Percentiles rank a stretch among this genome's conserved stretches.
These are phyloP conservation scores for Exophiala mesophila DNA, from an alignment of 2,329 filamentous ascomycete genomes.

Conservation along the genomic window DNA sequence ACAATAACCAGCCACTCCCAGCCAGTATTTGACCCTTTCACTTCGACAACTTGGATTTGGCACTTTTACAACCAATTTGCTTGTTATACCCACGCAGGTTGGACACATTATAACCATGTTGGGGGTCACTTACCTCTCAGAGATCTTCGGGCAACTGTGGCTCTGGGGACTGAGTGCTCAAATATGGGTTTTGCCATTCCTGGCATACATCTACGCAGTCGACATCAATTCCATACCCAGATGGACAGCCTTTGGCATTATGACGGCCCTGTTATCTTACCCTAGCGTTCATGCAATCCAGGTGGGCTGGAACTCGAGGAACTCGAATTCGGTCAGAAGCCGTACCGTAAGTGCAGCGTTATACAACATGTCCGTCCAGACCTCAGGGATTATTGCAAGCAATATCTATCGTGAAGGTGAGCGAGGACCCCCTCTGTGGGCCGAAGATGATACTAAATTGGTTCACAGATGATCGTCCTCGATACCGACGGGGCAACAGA, in stretches of 20 bases:
- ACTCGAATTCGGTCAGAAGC: conserved; percentile 48
- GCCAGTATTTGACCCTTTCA: conserved; percentile 45
- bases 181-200: conserved; percentile 49
- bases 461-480: conserved; percentile 45
- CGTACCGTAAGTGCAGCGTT: conserved; percentile 45
- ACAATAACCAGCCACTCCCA: conserved; percentile 39
- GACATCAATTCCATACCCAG: conserved; percentile 34
- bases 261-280: conserved; percentile 43
- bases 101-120: conserved; percentile 56
- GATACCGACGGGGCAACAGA: conserved; percentile 51
- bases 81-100: conserved; percentile 55
- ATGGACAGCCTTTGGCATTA: conserved; percentile 41
- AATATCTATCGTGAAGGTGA: conserved; percentile 33
- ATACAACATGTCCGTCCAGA: conserved; percentile 46
- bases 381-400: conserved; percentile 32
- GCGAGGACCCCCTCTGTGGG: too few species aligned
- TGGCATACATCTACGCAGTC: conserved; percentile 48
- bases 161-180: conserved; percentile 45
- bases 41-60: conserved; percentile 39
- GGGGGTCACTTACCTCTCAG: conserved; percentile 37
- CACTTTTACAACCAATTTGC: conserved; percentile 45
- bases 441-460: too few species aligned
- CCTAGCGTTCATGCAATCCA: conserved; percentile 49
- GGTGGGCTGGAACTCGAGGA: conserved; percentile 46
- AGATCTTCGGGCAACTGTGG: conserved; percentile 42